A percentile compares a stretch with the other conserved stretches of the same genome.
These are phyloP conservation scores for Triangularia setosa DNA, from an alignment of 2,329 filamentous ascomycete species.

Conservation along the genomic window DNA sequence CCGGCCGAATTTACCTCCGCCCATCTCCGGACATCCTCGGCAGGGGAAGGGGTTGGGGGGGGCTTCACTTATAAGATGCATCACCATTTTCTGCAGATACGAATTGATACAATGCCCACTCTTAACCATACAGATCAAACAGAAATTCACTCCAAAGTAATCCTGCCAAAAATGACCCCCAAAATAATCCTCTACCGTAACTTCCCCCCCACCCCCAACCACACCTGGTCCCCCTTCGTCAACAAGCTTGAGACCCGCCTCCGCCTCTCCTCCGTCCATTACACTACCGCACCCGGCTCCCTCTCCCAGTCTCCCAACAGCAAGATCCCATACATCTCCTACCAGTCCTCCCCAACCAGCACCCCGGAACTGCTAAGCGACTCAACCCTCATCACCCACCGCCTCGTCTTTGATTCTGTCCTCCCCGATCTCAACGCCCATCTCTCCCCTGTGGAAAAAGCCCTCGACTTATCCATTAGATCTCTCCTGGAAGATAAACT, in stretches of 20 bases:
- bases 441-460: slow-evolving; percentile 37
- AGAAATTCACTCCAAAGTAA: background rate
- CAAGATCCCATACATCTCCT: slow-evolving; percentile 57
- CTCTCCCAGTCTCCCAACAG: slow-evolving; percentile 46
- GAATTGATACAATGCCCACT: no score
- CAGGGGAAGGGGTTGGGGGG: no score
- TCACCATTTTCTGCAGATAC: background rate
- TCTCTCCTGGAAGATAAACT: slow-evolving; percentile 58
- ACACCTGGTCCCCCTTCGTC: slow-evolving; percentile 60
- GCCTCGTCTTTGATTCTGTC: slow-evolving; percentile 38
- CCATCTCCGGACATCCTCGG: background rate
- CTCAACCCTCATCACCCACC: slow-evolving; percentile 50
- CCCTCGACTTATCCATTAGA: slow-evolving; percentile 49
- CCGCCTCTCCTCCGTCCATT: slow-evolving; percentile 48
- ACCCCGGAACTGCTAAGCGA: slow-evolving; percentile 39
- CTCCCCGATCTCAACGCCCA: slow-evolving; percentile 46
- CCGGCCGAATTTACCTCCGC: background rate
- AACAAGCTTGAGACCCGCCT: slow-evolving; percentile 60
- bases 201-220: slow-evolving; percentile 35
- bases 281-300: slow-evolving; percentile 44
- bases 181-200: slow-evolving; percentile 48
- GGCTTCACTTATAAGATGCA: background rate
- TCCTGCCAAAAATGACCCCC: background rate
- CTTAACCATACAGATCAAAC: background rate
- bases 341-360: slow-evolving; percentile 21